phyloP scores from a whole-genome alignment of 2,329 filamentous ascomycete species.

The Sclerotinia borealis region DNA sequence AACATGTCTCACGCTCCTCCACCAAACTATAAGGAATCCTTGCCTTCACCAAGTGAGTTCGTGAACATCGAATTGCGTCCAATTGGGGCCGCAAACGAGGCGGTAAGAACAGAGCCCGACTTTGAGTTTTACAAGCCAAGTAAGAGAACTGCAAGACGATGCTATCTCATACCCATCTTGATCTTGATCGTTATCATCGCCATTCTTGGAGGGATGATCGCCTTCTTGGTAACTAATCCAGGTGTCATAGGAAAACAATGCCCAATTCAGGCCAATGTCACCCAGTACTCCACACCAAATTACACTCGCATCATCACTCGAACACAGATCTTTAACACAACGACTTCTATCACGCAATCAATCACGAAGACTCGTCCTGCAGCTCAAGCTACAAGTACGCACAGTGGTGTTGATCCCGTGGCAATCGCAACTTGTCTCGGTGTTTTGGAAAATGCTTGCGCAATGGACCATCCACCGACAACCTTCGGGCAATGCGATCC shows the following conservation, averaged over 20 bases:
- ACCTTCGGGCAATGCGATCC: conserved; percentile 1
- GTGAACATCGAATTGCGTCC: not conserved
- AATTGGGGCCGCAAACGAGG: not conserved
- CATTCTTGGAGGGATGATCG: not conserved
- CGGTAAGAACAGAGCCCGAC: not conserved
- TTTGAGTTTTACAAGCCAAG: not conserved
- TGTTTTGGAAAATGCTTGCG: not conserved
- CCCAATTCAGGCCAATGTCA: not conserved
- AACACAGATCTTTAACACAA: not conserved
- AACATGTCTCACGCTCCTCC: not conserved
- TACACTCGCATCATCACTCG: not conserved
- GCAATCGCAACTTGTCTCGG: not conserved
- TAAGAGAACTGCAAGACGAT: not conserved
- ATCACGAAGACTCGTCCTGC: not conserved
- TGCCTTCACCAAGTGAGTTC: not conserved
- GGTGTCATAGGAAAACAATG: not conserved
- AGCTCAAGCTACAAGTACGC: not conserved
- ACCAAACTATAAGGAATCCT: not conserved
- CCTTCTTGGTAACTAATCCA: not conserved
- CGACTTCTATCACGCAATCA: not conserved
- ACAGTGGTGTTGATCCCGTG: not conserved
- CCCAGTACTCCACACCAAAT: not conserved
- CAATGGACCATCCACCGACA: not conserved
- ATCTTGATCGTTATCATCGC: not conserved
- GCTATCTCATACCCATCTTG: not conserved